Evolutionary conservation across 2,329 filamentous ascomycete species (phyloP).

Genomic region (Xylaria sp.): DNA sequence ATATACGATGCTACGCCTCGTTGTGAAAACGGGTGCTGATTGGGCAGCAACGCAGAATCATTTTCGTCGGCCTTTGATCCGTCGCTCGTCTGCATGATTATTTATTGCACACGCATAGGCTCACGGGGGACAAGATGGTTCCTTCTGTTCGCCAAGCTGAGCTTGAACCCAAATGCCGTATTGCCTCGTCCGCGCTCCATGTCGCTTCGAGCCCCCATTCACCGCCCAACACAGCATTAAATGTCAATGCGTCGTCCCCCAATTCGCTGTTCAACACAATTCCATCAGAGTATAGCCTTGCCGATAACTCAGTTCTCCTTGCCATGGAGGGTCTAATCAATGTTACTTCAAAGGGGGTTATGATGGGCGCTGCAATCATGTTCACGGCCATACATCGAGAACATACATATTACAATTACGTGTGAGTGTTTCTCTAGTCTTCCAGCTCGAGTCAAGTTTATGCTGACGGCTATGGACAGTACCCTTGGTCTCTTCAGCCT

Average conservation of each 20-base stretch:
- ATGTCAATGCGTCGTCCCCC: not conserved
- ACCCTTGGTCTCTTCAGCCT: conserved; percentile 37
- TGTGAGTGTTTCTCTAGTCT: conserved; percentile 37
- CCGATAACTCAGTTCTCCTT: not conserved
- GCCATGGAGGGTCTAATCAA: conserved; percentile 24
- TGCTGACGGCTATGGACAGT: conserved; percentile 36
- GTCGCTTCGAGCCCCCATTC: not conserved
- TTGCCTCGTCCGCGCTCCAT: not conserved
- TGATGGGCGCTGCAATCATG: conserved; percentile 41
- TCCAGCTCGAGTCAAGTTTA: not conserved
- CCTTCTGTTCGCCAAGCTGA: conserved; percentile 1
- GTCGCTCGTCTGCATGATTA: not conserved
- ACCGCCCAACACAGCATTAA: not conserved
- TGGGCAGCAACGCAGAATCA: conserved; percentile 34
- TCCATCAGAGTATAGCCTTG: conserved; percentile 1
- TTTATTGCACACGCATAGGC: not conserved
- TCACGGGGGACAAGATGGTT: conserved; percentile 1
- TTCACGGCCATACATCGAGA: conserved; percentile 34
- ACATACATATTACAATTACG: conserved; percentile 32
- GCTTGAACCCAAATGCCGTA: conserved; percentile 1
- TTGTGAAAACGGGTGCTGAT: conserved; percentile 4
- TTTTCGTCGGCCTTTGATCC: not conserved
- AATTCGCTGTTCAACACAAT: not conserved
- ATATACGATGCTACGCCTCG: conserved; percentile 9
- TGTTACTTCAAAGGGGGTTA: conserved; percentile 39